Evolutionary conservation across 306 rosid genomes (phyloP).

Genomic region (Malus domestica): ASM211411v1 NC_041797.1:36174001-36174500

Average conservation of each 20-base stretch:
- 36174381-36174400: constrained; percentile 90
- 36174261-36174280: constrained; percentile 93
- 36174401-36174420: constrained; percentile 95
- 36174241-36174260: constrained; percentile 96
- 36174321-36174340: constrained; percentile 94
- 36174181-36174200: not conserved
- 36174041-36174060: constrained; percentile 51
- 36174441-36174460: constrained; percentile 88
- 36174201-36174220: constrained; percentile 6
- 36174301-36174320: constrained; percentile 87
- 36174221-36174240: constrained; percentile 99
- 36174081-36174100: not conserved
- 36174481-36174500: constrained; percentile 91
- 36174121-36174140: not conserved
- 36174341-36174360: constrained; percentile 99
- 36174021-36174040: constrained; percentile 89
- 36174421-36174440: constrained; percentile 86
- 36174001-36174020: constrained; percentile 99
- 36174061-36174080: not conserved
- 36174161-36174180: constrained; percentile 4
- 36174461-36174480: constrained; percentile 95
- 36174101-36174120: not conserved
- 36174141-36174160: not conserved
- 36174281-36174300: constrained; percentile 80
- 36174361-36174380: constrained; percentile 84